phyloP scores from a whole-genome alignment of 305 asterid species.

The Solanum aculeatissimum region DNA sequence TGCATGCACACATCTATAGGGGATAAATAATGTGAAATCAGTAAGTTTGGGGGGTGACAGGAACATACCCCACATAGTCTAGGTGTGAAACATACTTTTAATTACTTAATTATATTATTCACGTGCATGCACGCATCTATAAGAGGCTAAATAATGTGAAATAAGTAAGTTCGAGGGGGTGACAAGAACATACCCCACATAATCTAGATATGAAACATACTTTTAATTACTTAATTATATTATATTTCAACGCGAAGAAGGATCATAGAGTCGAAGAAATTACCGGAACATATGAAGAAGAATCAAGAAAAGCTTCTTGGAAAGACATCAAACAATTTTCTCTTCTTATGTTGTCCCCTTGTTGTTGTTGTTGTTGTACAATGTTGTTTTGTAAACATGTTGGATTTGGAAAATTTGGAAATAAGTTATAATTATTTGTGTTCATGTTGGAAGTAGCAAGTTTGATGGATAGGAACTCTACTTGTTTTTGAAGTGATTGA shows the following conservation, averaged over 20 bases:
- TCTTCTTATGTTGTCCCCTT: neutral
- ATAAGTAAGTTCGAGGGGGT: too few species aligned
- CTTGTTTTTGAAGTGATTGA: slow-evolving; percentile 58
- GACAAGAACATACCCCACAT: too few species aligned
- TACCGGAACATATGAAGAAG: slow-evolving; percentile 33
- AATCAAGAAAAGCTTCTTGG: slow-evolving; percentile 39
- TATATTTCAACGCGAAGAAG: neutral
- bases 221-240: neutral
- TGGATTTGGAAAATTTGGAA: slow-evolving; percentile 23
- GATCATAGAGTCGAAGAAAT: neutral
- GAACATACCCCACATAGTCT: too few species aligned
- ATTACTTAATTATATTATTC: too few species aligned
- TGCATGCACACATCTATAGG: too few species aligned
- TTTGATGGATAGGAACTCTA: neutral
- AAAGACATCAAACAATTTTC: slow-evolving; percentile 21
- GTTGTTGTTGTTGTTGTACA: slow-evolving; percentile 20
- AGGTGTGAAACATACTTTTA: too few species aligned
- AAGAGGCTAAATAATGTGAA: too few species aligned
- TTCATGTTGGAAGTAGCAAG: neutral
- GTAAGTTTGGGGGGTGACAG: too few species aligned
- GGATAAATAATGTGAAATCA: too few species aligned
- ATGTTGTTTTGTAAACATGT: slow-evolving; percentile 17
- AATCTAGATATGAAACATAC: too few species aligned
- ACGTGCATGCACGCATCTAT: too few species aligned
- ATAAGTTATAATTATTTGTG: neutral